Evolutionary conservation across 805 yeast species (phyloP).

Genomic region (Teunomyces lycoperdinae): DNA sequence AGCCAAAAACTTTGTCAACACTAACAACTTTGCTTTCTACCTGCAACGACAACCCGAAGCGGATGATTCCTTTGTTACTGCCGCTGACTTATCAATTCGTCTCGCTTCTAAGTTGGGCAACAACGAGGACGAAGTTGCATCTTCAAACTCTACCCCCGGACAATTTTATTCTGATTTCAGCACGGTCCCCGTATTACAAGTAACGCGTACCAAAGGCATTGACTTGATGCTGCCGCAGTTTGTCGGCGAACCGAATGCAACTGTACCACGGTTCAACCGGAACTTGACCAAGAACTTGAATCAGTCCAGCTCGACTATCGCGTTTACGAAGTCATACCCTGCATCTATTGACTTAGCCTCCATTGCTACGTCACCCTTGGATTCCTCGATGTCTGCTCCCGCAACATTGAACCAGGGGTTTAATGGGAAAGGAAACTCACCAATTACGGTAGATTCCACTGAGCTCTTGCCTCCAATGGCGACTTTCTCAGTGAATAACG

Average conservation of each 20-base stretch:
- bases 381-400: constrained; percentile 11
- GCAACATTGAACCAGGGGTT: constrained; percentile 7
- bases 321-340: constrained; percentile 41
- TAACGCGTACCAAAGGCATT: constrained; percentile 9
- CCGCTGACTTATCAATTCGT: constrained; percentile 25
- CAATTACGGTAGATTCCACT: not conserved
- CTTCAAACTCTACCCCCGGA: constrained; percentile 14
- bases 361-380: constrained; percentile 36
- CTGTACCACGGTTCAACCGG: not conserved
- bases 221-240: constrained; percentile 28
- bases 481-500: constrained; percentile 17
- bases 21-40: constrained; percentile 2
- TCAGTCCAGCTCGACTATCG: constrained; percentile 6
- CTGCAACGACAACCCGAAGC: constrained; percentile 1
- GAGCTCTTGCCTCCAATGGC: constrained; percentile 33
- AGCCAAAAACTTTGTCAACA: not conserved
- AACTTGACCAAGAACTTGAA: not conserved
- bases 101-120: constrained; percentile 19
- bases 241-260: constrained; percentile 5
- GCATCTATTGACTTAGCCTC: constrained; percentile 55
- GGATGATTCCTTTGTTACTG: constrained; percentile 18
- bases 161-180: constrained; percentile 12
- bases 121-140: constrained; percentile 3
- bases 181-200: not conserved
- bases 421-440: not conserved